These are phyloP conservation scores for Arbutus unedo DNA, from an alignment of 148 eudicot genomes.

Conservation along the genomic window DNA sequence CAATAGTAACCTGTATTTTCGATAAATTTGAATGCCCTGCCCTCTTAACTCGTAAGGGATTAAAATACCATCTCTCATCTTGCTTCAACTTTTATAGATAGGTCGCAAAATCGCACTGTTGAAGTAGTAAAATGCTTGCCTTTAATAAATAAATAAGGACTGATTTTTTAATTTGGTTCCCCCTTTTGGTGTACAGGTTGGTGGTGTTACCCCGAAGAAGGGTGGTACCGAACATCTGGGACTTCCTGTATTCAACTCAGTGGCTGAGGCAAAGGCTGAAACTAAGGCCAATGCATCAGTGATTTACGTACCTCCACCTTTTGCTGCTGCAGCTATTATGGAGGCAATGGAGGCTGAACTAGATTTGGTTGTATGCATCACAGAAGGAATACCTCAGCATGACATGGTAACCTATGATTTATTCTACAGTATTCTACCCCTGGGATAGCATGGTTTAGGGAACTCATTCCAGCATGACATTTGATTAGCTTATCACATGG, in stretches of 20 bases:
- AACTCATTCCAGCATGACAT: neutral
- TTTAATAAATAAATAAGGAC: neutral
- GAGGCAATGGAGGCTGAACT: constrained; percentile 94
- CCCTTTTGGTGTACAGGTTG: constrained; percentile 52
- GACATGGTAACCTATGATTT: constrained; percentile 67
- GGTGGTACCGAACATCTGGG: constrained; percentile 98
- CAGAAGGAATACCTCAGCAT: constrained; percentile 99
- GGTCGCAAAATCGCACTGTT: neutral
- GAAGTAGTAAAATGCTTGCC: neutral
- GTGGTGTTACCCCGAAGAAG: constrained; percentile 95
- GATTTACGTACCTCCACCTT: constrained; percentile 94
- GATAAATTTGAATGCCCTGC: constrained; percentile 1
- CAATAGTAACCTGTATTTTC: neutral
- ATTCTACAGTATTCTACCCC: neutral
- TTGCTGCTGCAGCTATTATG: constrained; percentile 95
- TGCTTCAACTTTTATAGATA: neutral
- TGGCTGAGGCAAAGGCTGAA: constrained; percentile 93
- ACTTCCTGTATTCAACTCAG: constrained; percentile 88
- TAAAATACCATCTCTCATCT: neutral
- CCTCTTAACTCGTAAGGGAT: neutral
- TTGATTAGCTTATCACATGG: neutral
- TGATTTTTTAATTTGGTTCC: neutral
- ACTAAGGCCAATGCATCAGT: constrained; percentile 96
- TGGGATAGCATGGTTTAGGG: neutral
- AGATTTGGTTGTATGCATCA: constrained; percentile 91